A percentile compares a stretch with the other conserved stretches of the same genome.
These are phyloP conservation scores for Brassica juncea DNA, from an alignment of 345 rosid genomes.

Conservation along the genomic window DNA sequence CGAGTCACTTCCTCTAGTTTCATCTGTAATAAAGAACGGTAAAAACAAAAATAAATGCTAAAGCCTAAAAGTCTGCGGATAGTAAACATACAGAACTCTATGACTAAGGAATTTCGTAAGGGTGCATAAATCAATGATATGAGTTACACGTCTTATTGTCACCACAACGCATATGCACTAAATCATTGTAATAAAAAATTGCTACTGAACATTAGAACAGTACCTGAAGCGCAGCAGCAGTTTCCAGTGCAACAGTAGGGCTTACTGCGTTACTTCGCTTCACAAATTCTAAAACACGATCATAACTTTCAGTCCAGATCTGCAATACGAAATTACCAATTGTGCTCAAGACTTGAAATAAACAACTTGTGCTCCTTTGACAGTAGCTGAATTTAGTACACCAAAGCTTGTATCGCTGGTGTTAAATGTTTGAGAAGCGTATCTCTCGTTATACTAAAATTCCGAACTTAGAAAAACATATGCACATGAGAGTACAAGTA, in stretches of 20 bases:
- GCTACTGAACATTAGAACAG: slow-evolving; percentile 34
- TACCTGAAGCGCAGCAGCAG: slow-evolving; percentile 99
- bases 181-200: neutral
- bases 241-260: slow-evolving; percentile 90
- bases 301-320: slow-evolving; percentile 92
- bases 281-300: slow-evolving; percentile 83
- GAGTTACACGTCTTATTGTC: slow-evolving; percentile 11
- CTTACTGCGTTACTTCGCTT: slow-evolving; percentile 95
- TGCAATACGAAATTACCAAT: slow-evolving; percentile 39
- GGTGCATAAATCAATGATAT: neutral
- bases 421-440: slow-evolving; percentile 6
- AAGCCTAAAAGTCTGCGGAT: slow-evolving; percentile 11
- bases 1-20: slow-evolving; percentile 97
- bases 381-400: slow-evolving; percentile 17
- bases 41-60: neutral
- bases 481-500: slow-evolving; percentile 16
- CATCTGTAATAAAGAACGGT: slow-evolving; percentile 50
- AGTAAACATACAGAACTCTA: slow-evolving; percentile 10
- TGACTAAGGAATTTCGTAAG: slow-evolving; percentile 13
- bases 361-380: slow-evolving; percentile 13
- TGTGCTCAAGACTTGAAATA: slow-evolving; percentile 19
- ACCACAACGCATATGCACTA: slow-evolving; percentile 9
- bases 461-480: slow-evolving; percentile 8
- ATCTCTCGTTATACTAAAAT: slow-evolving; percentile 11
- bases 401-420: neutral